Evolutionary conservation across 352 stramenopile species (phyloP).

Genomic region (Phytophthora litchii): DNA sequence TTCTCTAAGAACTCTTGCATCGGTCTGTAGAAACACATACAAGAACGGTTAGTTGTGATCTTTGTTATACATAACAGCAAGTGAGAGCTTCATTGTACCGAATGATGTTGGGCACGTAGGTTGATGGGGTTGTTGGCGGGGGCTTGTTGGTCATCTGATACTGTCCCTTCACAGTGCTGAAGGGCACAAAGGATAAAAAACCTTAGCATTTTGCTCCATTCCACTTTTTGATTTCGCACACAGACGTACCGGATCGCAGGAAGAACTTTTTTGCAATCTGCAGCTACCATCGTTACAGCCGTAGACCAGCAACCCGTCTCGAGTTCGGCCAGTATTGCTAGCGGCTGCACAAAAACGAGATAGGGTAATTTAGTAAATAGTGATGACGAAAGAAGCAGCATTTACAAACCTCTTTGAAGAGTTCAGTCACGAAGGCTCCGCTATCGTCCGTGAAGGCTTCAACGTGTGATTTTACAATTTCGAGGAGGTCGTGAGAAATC

Average conservation of each 20-base stretch:
- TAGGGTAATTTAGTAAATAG: not conserved
- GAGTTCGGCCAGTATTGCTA: slow-evolving; percentile 45
- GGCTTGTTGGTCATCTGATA: slow-evolving; percentile 92
- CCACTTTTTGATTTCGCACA: not conserved
- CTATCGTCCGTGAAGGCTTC: slow-evolving; percentile 51
- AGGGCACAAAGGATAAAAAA: slow-evolving; percentile 2
- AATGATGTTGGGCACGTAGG: slow-evolving; percentile 81
- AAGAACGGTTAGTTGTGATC: slow-evolving; percentile 5
- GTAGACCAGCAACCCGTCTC: slow-evolving; percentile 72
- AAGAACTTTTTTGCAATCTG: slow-evolving; percentile 89
- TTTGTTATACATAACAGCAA: not conserved
- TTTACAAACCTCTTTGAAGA: slow-evolving; percentile 46
- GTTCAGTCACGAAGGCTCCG: slow-evolving; percentile 50
- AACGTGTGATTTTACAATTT: slow-evolving; percentile 40
- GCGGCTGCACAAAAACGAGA: slow-evolving; percentile 36
- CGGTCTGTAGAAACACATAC: slow-evolving; percentile 40
- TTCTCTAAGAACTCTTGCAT: slow-evolving; percentile 74
- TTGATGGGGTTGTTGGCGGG: slow-evolving; percentile 64
- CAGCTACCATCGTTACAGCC: slow-evolving; percentile 59
- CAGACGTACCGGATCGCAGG: slow-evolving; percentile 70
- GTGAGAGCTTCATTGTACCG: slow-evolving; percentile 32
- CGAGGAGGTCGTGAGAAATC: slow-evolving; percentile 59
- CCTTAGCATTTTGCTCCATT: slow-evolving; percentile 4
- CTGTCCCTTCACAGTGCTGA: slow-evolving; percentile 85
- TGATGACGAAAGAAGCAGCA: not conserved